Percentiles rank a stretch among this genome's conserved stretches.
These are phyloP conservation scores for Neurospora sp. DNA, from an alignment of 495 filamentous ascomycete genomes.

Conservation along the genomic window DNA sequence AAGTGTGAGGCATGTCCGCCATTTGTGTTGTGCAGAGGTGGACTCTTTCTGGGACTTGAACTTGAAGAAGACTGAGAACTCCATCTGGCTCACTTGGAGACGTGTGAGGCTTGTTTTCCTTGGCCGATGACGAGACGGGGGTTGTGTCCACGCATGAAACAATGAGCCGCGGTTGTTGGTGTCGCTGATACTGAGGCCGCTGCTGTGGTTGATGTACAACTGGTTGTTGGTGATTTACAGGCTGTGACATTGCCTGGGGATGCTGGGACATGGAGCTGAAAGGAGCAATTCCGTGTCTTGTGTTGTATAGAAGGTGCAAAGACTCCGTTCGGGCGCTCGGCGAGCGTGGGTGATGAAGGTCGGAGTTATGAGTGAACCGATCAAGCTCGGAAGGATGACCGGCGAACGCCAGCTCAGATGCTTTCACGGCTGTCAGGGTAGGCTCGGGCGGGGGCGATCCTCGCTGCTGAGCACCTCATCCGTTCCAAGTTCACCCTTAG, in stretches of 20 bases:
- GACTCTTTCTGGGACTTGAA: background rate
- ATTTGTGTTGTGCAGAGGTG: background rate
- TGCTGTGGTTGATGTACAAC: background rate
- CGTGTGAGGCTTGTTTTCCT: background rate
- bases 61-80: background rate
- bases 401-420: background rate
- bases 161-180: background rate
- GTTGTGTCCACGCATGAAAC: background rate
- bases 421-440: conserved; percentile 6
- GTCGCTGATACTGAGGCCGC: background rate
- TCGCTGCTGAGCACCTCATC: background rate
- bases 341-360: background rate
- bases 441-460: conserved; percentile 11
- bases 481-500: no score
- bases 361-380: background rate
- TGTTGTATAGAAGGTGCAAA: background rate
- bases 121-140: background rate
- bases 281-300: background rate
- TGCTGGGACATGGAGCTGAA: background rate
- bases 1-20: background rate
- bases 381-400: background rate
- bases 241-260: background rate
- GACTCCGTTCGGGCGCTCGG: background rate
- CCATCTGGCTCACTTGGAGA: background rate
- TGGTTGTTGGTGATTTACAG: background rate